Conservation (phyloP, 192 early-diverging fungal species). For the Coemansia sp. region DNA sequence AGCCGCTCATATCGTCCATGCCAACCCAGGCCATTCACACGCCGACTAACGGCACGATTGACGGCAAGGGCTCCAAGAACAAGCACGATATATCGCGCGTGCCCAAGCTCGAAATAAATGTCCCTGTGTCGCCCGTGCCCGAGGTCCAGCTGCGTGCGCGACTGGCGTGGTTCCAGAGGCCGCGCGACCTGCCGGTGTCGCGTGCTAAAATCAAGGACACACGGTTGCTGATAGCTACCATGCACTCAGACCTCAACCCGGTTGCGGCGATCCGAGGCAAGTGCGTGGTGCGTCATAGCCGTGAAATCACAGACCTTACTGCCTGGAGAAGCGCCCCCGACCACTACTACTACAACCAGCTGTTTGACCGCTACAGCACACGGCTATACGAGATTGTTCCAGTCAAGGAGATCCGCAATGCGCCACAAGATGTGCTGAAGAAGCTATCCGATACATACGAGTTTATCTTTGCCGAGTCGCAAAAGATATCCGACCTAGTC, state of each 20-base stretch:
- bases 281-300: conserved; percentile 65
- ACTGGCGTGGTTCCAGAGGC: conserved; percentile 72
- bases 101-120: too few relatives aligned
- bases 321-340: conserved; percentile 54
- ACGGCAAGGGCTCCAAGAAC: not conserved
- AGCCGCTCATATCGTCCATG: conserved; percentile 19
- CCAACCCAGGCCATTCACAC: not conserved
- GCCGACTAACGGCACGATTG: not conserved
- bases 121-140: conserved; percentile 19
- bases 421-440: conserved; percentile 67
- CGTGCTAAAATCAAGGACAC: conserved; percentile 62
- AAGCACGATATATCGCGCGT: conserved; percentile 17
- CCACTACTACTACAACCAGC: conserved; percentile 81
- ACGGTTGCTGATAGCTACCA: conserved; percentile 74
- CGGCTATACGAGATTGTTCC: conserved; percentile 86
- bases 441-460: conserved; percentile 67
- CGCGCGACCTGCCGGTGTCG: conserved; percentile 66
- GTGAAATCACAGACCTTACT: conserved; percentile 31
- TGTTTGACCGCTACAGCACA: conserved; percentile 88
- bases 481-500: conserved; percentile 74
- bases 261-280: conserved; percentile 76
- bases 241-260: conserved; percentile 86
- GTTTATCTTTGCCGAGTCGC: conserved; percentile 82
- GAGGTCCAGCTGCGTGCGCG: conserved; percentile 41
- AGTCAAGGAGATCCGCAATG: conserved; percentile 69